These are phyloP conservation scores for Cantharellus cinnabarinus DNA, from an alignment of 768 basidiomycete genomes.

Conservation along the genomic window DNA sequence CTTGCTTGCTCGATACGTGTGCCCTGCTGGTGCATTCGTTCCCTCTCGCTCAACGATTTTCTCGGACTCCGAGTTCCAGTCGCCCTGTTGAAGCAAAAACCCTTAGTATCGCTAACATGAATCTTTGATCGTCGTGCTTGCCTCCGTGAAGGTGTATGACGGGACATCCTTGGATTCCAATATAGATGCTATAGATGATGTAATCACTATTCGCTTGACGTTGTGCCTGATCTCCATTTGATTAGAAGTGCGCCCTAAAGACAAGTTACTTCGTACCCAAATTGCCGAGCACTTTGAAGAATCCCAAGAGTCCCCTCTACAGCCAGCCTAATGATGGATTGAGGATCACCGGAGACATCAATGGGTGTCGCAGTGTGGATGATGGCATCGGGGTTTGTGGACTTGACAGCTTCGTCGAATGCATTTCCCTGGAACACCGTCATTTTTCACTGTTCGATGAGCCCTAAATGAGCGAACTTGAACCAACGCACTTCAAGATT, in stretches of 20 bases:
- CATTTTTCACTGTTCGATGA: too few relatives aligned
- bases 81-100: not conserved
- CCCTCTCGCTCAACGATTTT: conserved; percentile 15
- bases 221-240: not conserved
- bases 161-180: not conserved
- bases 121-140: not conserved
- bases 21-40: conserved; percentile 10
- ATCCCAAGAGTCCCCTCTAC: conserved; percentile 18
- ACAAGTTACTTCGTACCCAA: too few relatives aligned
- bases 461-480: too few relatives aligned
- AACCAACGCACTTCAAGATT: conserved; percentile 26
- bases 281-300: conserved; percentile 9
- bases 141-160: not conserved
- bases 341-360: conserved; percentile 5
- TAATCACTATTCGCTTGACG: conserved; percentile 19
- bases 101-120: too few relatives aligned
- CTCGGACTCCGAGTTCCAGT: conserved; percentile 18
- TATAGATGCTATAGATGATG: conserved; percentile 15
- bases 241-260: too few relatives aligned
- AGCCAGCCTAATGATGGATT: conserved; percentile 20
- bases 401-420: conserved; percentile 23
- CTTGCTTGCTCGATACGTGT: conserved; percentile 15
- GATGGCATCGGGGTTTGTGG: conserved; percentile 18
- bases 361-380: conserved; percentile 16
- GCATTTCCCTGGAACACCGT: too few relatives aligned